Evolutionary conservation across 1,139 yeast species (phyloP).

Genomic region (Ogataea hybrid): DNA sequence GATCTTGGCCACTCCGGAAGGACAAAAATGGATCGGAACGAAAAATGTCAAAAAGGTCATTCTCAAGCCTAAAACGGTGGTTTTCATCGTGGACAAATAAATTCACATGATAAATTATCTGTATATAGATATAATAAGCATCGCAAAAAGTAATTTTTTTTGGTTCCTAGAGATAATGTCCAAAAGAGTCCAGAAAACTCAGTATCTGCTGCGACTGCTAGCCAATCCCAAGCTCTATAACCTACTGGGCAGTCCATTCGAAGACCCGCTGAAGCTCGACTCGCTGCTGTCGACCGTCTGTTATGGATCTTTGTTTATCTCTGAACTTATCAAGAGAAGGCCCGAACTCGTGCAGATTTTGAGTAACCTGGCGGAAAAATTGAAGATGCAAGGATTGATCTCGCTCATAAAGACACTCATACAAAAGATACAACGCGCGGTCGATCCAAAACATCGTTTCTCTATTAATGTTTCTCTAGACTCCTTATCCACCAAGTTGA

Average conservation of each 20-base stretch:
- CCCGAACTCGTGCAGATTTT: conserved; percentile 18
- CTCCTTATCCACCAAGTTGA: conserved; percentile 40
- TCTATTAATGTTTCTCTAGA: conserved; percentile 19
- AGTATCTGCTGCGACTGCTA: conserved; percentile 35
- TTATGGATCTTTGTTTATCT: conserved; percentile 28
- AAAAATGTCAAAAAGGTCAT: conserved; percentile 39
- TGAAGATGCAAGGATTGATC: conserved; percentile 1
- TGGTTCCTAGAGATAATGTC: background rate
- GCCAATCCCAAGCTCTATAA: conserved; percentile 28
- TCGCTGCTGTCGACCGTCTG: conserved; percentile 32
- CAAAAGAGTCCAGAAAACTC: background rate
- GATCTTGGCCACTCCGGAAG: conserved; percentile 32
- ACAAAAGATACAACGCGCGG: background rate
- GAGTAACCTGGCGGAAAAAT: conserved; percentile 5
- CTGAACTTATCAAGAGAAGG: conserved; percentile 25
- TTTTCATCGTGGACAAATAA: conserved; percentile 27
- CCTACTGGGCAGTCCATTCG: conserved; percentile 23
- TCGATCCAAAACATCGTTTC: background rate
- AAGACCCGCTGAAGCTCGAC: conserved; percentile 28
- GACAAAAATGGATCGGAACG: conserved; percentile 34
- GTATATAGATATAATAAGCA: conserved; percentile 6
- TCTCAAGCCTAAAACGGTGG: conserved; percentile 33
- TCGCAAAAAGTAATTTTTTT: background rate
- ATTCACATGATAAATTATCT: conserved; percentile 2
- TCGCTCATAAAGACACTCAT: background rate